These are phyloP conservation scores for Salicornia ramosissima DNA, from an alignment of 148 eudicot genomes.

Conservation along the genomic window DNA sequence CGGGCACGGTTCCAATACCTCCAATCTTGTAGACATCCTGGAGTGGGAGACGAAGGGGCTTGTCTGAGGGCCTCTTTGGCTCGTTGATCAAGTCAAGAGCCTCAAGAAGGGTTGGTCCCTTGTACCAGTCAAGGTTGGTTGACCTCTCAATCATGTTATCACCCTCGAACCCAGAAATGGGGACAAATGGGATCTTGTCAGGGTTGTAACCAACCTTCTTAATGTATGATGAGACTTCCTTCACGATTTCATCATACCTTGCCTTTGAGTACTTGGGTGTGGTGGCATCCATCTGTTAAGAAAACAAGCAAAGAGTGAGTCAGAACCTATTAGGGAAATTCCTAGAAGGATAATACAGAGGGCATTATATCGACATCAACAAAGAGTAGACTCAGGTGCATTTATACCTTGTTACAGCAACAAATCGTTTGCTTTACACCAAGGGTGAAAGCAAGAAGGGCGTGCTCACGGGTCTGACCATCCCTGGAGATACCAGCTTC, in stretches of 20 bases:
- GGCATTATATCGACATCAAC: background rate
- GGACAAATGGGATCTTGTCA: slow-evolving; percentile 35
- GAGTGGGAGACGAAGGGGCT: too few relatives aligned
- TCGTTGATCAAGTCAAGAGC: slow-evolving; percentile 35
- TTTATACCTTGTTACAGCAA: slow-evolving; percentile 47
- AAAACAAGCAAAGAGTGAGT: background rate
- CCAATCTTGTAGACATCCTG: too few relatives aligned
- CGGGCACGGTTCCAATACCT: too few relatives aligned
- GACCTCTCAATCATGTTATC: slow-evolving; percentile 46
- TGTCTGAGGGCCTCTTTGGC: too few relatives aligned
- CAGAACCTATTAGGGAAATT: too few relatives aligned
- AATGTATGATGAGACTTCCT: too few relatives aligned
- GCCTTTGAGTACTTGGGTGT: slow-evolving; percentile 41
- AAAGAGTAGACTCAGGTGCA: too few relatives aligned
- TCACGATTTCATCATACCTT: slow-evolving; percentile 39
- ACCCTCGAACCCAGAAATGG: slow-evolving; percentile 41
- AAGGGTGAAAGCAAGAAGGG: slow-evolving; percentile 60
- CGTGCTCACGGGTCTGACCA: slow-evolving; percentile 63
- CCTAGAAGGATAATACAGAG: too few relatives aligned
- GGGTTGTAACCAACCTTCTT: slow-evolving; percentile 45
- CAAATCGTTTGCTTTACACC: slow-evolving; percentile 58
- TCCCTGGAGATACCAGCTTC: slow-evolving; percentile 62
- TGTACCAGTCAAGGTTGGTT: slow-evolving; percentile 42
- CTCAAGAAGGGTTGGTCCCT: slow-evolving; percentile 36
- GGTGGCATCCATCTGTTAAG: slow-evolving; percentile 39